Conservation (phyloP, 495 filamentous ascomycete species). For the Astrocystis sublimbata region DNA sequence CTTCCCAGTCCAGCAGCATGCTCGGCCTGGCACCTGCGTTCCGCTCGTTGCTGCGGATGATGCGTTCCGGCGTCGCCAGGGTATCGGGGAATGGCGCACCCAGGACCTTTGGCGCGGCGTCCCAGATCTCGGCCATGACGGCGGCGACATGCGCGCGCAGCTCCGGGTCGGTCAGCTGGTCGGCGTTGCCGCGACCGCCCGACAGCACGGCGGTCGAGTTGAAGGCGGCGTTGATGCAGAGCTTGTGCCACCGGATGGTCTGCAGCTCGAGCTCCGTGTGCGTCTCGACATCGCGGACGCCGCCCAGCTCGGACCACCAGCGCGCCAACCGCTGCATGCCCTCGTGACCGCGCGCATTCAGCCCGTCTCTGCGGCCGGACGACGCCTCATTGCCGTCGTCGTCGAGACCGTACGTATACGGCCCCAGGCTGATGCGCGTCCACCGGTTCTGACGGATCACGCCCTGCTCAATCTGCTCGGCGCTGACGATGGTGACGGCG, state of each 20-base stretch:
- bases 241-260: conserved; percentile 63
- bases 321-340: conserved; percentile 33
- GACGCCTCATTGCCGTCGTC: conserved; percentile 21
- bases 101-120: conserved; percentile 54
- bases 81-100: conserved; percentile 43
- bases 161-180: conserved; percentile 54
- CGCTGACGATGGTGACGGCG: conserved; percentile 60
- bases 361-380: conserved; percentile 24
- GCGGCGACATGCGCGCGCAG: conserved; percentile 48
- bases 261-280: conserved; percentile 55
- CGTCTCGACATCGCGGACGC: conserved; percentile 53
- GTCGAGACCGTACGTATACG: conserved; percentile 45
- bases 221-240: conserved; percentile 64
- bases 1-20: conserved; percentile 62
- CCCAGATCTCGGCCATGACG: conserved; percentile 60
- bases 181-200: conserved; percentile 56
- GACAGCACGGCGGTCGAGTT: conserved; percentile 62
- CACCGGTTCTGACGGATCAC: conserved; percentile 60
- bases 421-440: conserved; percentile 60
- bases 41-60: conserved; percentile 54
- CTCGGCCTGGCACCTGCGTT: conserved; percentile 60
- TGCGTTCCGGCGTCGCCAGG: conserved; percentile 55
- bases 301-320: conserved; percentile 45
- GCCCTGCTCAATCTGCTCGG: conserved; percentile 51
- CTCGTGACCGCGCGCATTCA: conserved; percentile 31